A percentile compares a stretch with the other conserved stretches of the same genome.
Conservation (phyloP, 768 basidiomycete species). For the Suillus spraguei region DNA sequence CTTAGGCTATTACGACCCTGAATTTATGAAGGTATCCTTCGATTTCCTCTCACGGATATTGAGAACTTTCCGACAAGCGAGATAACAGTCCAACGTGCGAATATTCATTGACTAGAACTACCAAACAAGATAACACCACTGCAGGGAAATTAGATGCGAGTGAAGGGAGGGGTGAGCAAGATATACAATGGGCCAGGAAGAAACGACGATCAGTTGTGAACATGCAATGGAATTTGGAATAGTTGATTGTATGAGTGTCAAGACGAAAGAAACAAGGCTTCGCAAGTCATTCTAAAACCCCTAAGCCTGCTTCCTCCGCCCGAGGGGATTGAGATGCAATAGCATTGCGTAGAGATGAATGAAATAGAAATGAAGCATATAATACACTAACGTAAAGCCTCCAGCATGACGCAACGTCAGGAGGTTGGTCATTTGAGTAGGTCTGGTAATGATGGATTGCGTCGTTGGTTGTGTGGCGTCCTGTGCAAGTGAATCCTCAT, state of each 20-base stretch:
- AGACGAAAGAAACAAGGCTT: constrained; percentile 11
- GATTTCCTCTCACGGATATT: neutral
- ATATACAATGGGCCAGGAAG: constrained; percentile 31
- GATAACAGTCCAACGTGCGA: constrained; percentile 14
- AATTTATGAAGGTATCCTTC: neutral
- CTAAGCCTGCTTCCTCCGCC: constrained; percentile 33
- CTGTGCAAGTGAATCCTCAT: constrained; percentile 25
- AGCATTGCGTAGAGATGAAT: constrained; percentile 46
- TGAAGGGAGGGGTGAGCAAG: constrained; percentile 22
- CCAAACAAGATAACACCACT: constrained; percentile 21
- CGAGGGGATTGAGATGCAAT: constrained; percentile 36
- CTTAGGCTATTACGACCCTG: neutral
- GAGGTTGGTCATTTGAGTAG: constrained; percentile 26
- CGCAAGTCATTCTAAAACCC: constrained; percentile 12
- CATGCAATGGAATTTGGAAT: constrained; percentile 20
- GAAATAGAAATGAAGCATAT: constrained; percentile 46
- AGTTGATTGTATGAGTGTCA: constrained; percentile 12
- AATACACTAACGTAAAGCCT: constrained; percentile 39
- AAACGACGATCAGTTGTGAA: constrained; percentile 31
- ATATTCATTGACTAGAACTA: constrained; percentile 19
- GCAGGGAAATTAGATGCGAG: constrained; percentile 34
- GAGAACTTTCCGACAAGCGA: neutral
- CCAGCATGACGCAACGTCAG: constrained; percentile 36
- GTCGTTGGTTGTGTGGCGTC: constrained; percentile 24
- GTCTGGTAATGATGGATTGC: constrained; percentile 23